Evolutionary conservation across 805 yeast genomes (phyloP), one percentile per base, ranked within the genome.

Genomic region (Priceomyces haplophilus): DNA sequence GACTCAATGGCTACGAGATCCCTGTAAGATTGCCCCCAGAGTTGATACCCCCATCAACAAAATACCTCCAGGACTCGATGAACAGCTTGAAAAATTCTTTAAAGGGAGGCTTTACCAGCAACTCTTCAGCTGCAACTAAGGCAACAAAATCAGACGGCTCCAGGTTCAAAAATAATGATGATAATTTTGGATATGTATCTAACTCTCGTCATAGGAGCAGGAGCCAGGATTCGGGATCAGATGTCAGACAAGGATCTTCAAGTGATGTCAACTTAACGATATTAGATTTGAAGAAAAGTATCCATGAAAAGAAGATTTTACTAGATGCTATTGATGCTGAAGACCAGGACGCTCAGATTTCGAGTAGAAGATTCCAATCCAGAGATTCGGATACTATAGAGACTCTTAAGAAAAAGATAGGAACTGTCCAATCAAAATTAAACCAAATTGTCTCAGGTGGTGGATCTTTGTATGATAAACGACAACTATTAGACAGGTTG

Each of bases 1-100:
- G 91, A 48, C 69, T 91, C 58, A 90, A 89, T 57, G 97, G 97
- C 2, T 80, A 79, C 49, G 88, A 85, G n/a, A 66, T 93, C 39
- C 99, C 99, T 18, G 59, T 73, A 37, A 71, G 81, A 42, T 74
- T 91, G 41, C 98, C 98, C 2, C 88, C 95, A 2, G 95, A 89
- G 57, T 76, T 91, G 49, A 69, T 89, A 23, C 98, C 99, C 6
- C 95, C 96, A 2, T 85, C 95, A 6, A 77, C 85, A 30, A 80
- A 82, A 54, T 74, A 85, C 45, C 67, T 93, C 46, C 83, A 85
- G 49, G 88, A 83, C 51, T 76, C 85, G 12, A 77, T 84, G 60
- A 75, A 75, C 54, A 78, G 80, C 40, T 79, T 89, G 61, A 91
- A 90, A 63, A 76, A 81, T 42, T 76, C 78, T 34, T 66, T 86